phyloP scores from a whole-genome alignment of 805 yeast genomes.

The Kluyveromyces wickerhamii region DNA sequence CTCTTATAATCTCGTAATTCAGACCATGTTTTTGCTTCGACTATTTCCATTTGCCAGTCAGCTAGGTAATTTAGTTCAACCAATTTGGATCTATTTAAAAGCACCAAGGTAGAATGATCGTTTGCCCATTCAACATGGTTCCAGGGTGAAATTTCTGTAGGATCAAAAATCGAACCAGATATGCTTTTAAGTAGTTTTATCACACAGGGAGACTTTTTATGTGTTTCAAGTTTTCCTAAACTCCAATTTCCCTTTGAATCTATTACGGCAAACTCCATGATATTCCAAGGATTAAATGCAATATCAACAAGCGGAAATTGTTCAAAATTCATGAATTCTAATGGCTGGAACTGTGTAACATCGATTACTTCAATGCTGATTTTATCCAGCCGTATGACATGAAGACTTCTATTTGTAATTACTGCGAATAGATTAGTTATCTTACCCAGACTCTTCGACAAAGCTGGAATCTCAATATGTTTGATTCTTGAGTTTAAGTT shows the following conservation, averaged over 20 bases:
- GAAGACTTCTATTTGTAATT: conserved; percentile 32
- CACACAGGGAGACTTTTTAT: conserved; percentile 8
- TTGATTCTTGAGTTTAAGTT: conserved; percentile 34
- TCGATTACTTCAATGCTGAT: conserved; percentile 10
- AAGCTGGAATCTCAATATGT: conserved; percentile 32
- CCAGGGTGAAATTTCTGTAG: conserved; percentile 49
- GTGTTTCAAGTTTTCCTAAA: conserved; percentile 28
- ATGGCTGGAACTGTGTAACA: conserved; percentile 18
- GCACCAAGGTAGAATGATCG: conserved; percentile 22
- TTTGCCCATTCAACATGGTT: conserved; percentile 43
- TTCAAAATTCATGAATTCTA: conserved; percentile 20
- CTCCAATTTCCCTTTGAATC: conserved; percentile 50
- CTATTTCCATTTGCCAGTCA: conserved; percentile 29
- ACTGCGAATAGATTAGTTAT: conserved; percentile 29
- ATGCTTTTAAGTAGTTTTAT: conserved; percentile 10
- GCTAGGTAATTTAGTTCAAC: conserved; percentile 26
- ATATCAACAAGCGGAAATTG: conserved; percentile 39
- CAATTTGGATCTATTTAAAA: conserved; percentile 39
- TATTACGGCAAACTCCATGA: conserved; percentile 33
- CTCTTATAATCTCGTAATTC: conserved; percentile 37
- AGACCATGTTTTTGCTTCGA: conserved; percentile 49
- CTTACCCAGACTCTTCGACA: conserved; percentile 17
- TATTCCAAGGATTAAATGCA: conserved; percentile 37
- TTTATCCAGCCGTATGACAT: conserved; percentile 27
- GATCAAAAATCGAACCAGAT: conserved; percentile 33